Evolutionary conservation across 768 basidiomycete genomes (phyloP).

Genomic region (Harrya chromipes): DNA sequence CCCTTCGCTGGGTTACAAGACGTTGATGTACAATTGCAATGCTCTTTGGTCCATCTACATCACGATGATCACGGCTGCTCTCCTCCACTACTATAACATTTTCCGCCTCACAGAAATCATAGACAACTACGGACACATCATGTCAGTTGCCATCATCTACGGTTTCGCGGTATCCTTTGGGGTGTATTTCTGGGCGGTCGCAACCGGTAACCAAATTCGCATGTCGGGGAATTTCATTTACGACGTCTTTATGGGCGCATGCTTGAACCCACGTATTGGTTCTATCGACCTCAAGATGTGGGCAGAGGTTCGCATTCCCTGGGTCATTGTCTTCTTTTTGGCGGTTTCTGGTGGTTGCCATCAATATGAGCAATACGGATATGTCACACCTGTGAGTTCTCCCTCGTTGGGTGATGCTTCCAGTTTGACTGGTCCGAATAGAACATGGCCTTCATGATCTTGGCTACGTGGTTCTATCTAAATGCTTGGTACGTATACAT

Average conservation of each 20-base stretch:
- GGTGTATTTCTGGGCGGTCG: slow-evolving; percentile 76
- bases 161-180: slow-evolving; percentile 80
- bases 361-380: slow-evolving; percentile 90
- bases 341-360: slow-evolving; percentile 91
- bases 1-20: slow-evolving; percentile 89
- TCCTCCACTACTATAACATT: slow-evolving; percentile 72
- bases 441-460: slow-evolving; percentile 97
- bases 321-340: slow-evolving; percentile 94
- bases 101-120: slow-evolving; percentile 95
- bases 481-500: slow-evolving; percentile 73
- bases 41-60: slow-evolving; percentile 82
- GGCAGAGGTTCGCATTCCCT: slow-evolving; percentile 95
- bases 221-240: slow-evolving; percentile 97
- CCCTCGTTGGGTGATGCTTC: neutral
- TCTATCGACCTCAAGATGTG: slow-evolving; percentile 97
- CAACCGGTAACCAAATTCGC: slow-evolving; percentile 76
- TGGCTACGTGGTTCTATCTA: slow-evolving; percentile 94
- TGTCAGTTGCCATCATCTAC: slow-evolving; percentile 93
- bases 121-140: slow-evolving; percentile 93
- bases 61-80: slow-evolving; percentile 71
- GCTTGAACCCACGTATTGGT: slow-evolving; percentile 90
- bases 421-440: slow-evolving; percentile 26
- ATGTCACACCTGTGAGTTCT: slow-evolving; percentile 78
- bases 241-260: slow-evolving; percentile 96
- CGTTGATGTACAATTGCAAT: slow-evolving; percentile 96